Conservation (phyloP, 805 yeast genomes). For the Teunomyces barrocoloradensis region DNA sequence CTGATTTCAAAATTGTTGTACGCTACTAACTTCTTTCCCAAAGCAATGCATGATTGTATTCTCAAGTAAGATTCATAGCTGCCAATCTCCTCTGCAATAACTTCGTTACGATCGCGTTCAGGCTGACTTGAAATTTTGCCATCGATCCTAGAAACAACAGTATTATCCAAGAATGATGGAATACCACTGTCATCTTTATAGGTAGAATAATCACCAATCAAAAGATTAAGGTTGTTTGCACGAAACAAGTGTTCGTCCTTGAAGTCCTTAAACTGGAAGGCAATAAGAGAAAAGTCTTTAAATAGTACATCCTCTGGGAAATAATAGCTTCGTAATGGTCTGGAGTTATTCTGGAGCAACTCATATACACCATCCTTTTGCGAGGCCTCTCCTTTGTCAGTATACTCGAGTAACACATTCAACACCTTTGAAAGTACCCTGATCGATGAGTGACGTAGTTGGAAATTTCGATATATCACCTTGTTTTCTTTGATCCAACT, state of each 20-base stretch:
- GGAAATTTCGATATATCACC: slow-evolving; percentile 15
- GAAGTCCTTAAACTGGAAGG: slow-evolving; percentile 56
- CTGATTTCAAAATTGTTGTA: slow-evolving; percentile 3
- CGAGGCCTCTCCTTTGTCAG: slow-evolving; percentile 20
- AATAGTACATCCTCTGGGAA: slow-evolving; percentile 64
- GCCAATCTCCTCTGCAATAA: slow-evolving; percentile 2
- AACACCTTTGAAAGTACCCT: slow-evolving; percentile 12
- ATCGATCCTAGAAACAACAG: slow-evolving; percentile 13
- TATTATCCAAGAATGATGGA: slow-evolving; percentile 22
- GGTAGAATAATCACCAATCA: slow-evolving; percentile 19
- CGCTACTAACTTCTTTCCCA: slow-evolving; percentile 21
- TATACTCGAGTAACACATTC: slow-evolving; percentile 12
- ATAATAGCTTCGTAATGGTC: slow-evolving; percentile 51
- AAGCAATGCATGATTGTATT: slow-evolving; percentile 21
- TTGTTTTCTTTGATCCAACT: slow-evolving; percentile 58
- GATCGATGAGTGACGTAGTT: slow-evolving; percentile 9
- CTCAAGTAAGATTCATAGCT: slow-evolving; percentile 29
- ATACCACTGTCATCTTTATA: slow-evolving; percentile 11
- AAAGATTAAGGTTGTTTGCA: slow-evolving; percentile 17
- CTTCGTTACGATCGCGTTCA: not conserved
- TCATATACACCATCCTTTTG: slow-evolving; percentile 16
- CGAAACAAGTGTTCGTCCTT: slow-evolving; percentile 49
- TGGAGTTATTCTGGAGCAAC: slow-evolving; percentile 15
- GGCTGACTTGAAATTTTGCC: slow-evolving; percentile 5
- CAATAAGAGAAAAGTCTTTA: slow-evolving; percentile 58